Conservation (phyloP, 331 rosid species). For the Phaseolus coccineus region DNA sequence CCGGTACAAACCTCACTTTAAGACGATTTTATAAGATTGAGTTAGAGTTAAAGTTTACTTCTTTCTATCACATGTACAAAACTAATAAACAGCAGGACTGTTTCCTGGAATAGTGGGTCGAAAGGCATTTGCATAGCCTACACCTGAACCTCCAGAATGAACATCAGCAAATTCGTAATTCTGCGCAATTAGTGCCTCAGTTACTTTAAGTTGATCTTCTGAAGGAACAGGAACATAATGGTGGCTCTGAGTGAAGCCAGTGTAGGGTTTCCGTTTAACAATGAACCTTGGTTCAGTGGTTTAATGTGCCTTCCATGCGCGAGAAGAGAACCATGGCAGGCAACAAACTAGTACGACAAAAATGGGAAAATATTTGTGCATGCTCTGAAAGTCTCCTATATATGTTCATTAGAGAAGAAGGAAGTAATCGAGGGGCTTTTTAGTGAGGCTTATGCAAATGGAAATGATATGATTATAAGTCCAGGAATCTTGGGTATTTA, state of each 20-base stretch:
- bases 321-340: not conserved
- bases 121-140: not conserved
- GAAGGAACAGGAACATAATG: not conserved
- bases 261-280: not conserved
- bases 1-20: too few species aligned
- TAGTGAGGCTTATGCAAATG: not conserved
- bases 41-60: too few species aligned
- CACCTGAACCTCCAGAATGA: not conserved
- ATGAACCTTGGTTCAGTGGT: not conserved
- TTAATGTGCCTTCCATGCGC: not conserved
- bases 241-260: not conserved
- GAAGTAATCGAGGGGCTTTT: not conserved
- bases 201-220: not conserved
- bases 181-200: too few species aligned
- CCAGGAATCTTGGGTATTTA: not conserved
- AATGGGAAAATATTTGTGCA: constrained; percentile 5
- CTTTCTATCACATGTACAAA: too few species aligned
- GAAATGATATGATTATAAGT: too few species aligned
- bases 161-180: not conserved
- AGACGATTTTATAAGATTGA: too few species aligned
- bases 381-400: not conserved
- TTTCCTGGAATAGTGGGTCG: constrained; percentile 53
- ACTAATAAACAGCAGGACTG: constrained; percentile 25
- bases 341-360: not conserved
- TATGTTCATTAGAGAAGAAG: too few species aligned